phyloP scores from a whole-genome alignment of 305 asterid species.

The Fraxinus floribunda region DNA sequence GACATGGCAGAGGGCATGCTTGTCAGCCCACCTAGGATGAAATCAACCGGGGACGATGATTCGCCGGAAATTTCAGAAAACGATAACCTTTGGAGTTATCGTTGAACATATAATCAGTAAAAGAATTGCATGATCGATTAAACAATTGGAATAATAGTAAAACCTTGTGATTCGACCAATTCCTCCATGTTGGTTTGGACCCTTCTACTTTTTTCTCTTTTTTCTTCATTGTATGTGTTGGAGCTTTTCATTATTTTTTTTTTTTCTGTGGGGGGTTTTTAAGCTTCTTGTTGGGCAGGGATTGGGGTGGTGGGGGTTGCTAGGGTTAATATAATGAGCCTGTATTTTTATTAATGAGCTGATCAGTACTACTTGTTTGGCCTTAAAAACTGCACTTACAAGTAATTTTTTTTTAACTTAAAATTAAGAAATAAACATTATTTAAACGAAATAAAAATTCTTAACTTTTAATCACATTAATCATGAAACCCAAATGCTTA shows the following conservation, averaged over 20 bases:
- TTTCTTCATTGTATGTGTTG: not conserved
- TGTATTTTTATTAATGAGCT: no score
- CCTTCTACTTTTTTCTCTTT: not conserved
- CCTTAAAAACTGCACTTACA: no score
- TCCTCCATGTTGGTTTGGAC: not conserved
- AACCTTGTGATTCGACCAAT: not conserved
- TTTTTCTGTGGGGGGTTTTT: not conserved
- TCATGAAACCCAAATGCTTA: no score
- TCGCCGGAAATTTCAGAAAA: conserved; percentile 34
- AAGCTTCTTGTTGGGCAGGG: not conserved
- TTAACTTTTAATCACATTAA: no score
- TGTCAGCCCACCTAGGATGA: conserved; percentile 45
- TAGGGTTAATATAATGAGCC: not conserved
- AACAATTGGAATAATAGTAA: not conserved
- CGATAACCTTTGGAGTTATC: conserved; percentile 43
- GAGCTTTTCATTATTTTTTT: not conserved
- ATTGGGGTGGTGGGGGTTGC: not conserved
- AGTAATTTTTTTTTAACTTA: no score
- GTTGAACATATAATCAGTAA: conserved; percentile 11
- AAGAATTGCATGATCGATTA: not conserved
- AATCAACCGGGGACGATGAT: conserved; percentile 15
- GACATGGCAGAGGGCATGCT: conserved; percentile 72
- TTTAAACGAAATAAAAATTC: no score
- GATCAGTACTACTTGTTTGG: no score
- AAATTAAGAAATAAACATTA: no score